Conservation (phyloP, 139 green algal genomes). For the Chlamydomonas applanata region DNA sequence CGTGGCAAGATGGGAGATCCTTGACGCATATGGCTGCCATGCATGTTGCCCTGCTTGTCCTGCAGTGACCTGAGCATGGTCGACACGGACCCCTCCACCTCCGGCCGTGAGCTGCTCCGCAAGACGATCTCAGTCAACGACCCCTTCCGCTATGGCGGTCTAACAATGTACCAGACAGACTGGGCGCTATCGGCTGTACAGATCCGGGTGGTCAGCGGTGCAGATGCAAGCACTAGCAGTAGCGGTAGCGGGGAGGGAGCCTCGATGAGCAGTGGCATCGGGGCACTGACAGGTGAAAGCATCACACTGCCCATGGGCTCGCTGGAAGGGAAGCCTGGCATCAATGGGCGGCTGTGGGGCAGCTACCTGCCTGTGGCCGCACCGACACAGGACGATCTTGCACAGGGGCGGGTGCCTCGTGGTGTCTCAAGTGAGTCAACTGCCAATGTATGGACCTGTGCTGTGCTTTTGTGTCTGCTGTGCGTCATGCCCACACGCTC, state of each 20-base stretch:
- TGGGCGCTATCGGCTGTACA: slow-evolving; percentile 84
- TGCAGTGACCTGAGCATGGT: slow-evolving; percentile 18
- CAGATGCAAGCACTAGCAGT: background rate
- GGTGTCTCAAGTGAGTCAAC: slow-evolving; percentile 66
- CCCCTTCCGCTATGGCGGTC: slow-evolving; percentile 79
- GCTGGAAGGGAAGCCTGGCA: slow-evolving; percentile 64
- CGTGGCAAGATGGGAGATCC: too few relatives aligned
- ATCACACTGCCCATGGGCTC: slow-evolving; percentile 71
- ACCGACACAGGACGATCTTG: slow-evolving; percentile 12
- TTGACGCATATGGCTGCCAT: too few relatives aligned
- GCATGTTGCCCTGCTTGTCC: too few relatives aligned
- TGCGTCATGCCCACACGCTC: too few relatives aligned
- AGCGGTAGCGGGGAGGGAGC: background rate
- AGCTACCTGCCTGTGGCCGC: slow-evolving; percentile 75
- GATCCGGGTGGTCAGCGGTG: slow-evolving; percentile 50
- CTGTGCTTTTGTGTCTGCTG: too few relatives aligned
- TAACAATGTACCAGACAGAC: slow-evolving; percentile 95
- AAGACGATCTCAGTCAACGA: slow-evolving; percentile 93
- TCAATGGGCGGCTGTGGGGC: slow-evolving; percentile 63
- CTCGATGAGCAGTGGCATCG: background rate
- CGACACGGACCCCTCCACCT: background rate
- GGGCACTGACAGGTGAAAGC: background rate
- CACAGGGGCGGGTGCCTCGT: slow-evolving; percentile 20
- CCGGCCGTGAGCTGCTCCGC: slow-evolving; percentile 40
- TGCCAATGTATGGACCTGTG: background rate